Conservation (phyloP, 345 rosid species). For the Acer yangbiense region DNA sequence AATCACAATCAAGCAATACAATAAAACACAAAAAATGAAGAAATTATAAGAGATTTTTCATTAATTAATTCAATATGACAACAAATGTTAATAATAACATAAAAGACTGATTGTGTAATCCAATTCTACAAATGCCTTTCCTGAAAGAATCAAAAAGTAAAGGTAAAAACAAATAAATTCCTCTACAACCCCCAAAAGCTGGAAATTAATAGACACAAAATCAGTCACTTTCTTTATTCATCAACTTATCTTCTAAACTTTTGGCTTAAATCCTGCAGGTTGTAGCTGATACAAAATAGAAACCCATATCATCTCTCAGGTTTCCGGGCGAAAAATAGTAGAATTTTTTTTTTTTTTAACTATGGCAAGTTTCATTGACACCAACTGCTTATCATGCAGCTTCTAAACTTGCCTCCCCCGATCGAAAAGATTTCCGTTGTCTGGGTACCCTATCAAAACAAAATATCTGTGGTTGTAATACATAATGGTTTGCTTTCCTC, state of each 20-base stretch:
- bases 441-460: constrained; percentile 24
- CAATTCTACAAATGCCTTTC: constrained; percentile 41
- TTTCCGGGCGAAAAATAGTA: constrained; percentile 32
- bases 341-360: constrained; percentile 14
- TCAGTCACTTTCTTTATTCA: constrained; percentile 36
- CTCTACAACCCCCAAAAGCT: constrained; percentile 36
- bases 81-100: constrained; percentile 53
- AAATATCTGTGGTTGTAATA: constrained; percentile 17
- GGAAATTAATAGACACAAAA: constrained; percentile 36
- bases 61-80: constrained; percentile 58
- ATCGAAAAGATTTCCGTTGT: constrained; percentile 21
- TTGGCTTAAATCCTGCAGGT: constrained; percentile 39
- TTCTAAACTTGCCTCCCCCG: constrained; percentile 19
- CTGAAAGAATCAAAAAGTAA: constrained; percentile 45
- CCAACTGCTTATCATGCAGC: constrained; percentile 21
- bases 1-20: too few relatives aligned
- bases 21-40: neutral
- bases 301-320: constrained; percentile 29
- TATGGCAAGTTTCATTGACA: constrained; percentile 6
- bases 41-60: constrained; percentile 27
- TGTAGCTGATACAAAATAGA: constrained; percentile 47
- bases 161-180: constrained; percentile 27
- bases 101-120: constrained; percentile 33
- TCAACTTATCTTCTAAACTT: constrained; percentile 30
- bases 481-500: constrained; percentile 22